These are phyloP conservation scores for Trichosporon coremiiforme DNA, from an alignment of 1,284 basidiomycete species.

Conservation along the genomic window DNA sequence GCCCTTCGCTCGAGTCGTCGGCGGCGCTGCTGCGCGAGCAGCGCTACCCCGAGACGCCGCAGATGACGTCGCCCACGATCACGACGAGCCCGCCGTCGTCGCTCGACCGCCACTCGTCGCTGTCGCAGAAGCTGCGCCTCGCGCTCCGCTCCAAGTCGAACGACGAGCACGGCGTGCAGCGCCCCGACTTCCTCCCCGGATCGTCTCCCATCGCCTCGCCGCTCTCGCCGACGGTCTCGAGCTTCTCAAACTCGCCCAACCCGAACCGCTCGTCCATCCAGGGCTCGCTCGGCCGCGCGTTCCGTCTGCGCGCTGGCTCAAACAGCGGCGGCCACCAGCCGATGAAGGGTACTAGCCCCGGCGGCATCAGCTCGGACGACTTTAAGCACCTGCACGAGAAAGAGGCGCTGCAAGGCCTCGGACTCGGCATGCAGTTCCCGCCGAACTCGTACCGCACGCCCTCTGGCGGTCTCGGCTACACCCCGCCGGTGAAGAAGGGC, in stretches of 20 bases:
- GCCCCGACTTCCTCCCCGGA: slow-evolving; percentile 1
- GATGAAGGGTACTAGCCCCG: slow-evolving; percentile 14
- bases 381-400: slow-evolving; percentile 20
- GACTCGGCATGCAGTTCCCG: slow-evolving; percentile 19
- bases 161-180: not conserved
- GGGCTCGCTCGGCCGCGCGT: slow-evolving; percentile 22
- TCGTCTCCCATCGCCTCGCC: slow-evolving; percentile 3
- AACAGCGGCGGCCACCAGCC: not conserved
- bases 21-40: not conserved
- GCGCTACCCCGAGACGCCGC: slow-evolving; percentile 13
- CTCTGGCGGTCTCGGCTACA: slow-evolving; percentile 30
- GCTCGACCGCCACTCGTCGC: slow-evolving; percentile 13
- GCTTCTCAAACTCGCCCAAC: slow-evolving; percentile 12
- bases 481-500: slow-evolving; percentile 22
- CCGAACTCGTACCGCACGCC: slow-evolving; percentile 30
- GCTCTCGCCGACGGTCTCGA: slow-evolving; percentile 1
- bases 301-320: slow-evolving; percentile 24
- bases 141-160: slow-evolving; percentile 24
- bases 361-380: slow-evolving; percentile 12
- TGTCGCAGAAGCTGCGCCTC: slow-evolving; percentile 23
- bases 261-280: slow-evolving; percentile 1
- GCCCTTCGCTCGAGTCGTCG: not conserved
- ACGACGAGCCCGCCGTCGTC: slow-evolving; percentile 16
- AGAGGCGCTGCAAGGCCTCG: slow-evolving; percentile 25
- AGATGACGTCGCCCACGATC: slow-evolving; percentile 9